Evolutionary conservation across 345 rosid genomes (phyloP), one percentile per base, ranked within the genome.

Genomic region (Boechera divaricarpa): DNA sequence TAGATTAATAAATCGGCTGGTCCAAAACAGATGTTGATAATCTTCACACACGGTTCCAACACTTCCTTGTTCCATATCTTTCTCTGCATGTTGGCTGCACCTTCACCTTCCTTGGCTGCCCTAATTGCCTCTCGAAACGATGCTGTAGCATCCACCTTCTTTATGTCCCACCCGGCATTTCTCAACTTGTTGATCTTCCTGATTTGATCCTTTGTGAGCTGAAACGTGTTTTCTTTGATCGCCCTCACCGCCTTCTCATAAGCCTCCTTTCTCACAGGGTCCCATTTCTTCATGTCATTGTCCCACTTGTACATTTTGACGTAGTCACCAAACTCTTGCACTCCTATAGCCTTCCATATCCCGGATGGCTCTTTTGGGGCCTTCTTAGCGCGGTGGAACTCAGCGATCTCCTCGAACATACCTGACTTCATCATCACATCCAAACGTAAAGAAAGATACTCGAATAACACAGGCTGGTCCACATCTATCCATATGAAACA

Each of bases 331-430:
- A 92, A 79, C 62, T 90, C 97, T 0, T 88, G 97, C 3, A 90
- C 83, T 21, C 97, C 93, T 33, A 92, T 87, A 6, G 96, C 86
- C 49, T 69, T 86, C 78, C 90, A 72, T 31, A 90, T 77, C 44
- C 93, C 92, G 26, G 16, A 12, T 16, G 63, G 70, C 9, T 54
- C 74, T 10, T 45, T 12, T 49, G 85, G 85, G 0, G 85, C 74
- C 51, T 58, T 57, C 1, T 53, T 12, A 21, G 86, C 77, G 45
- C 86, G 79, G 3, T 83, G 86, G 10, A 83, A 59, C 12, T 77
- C 77, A 70, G 90, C 81, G 2, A 84, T 88, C 57, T 92, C 95
- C 4, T 88, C 86, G 0, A 90, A 77, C 85, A 92, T 80, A 5
- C 97, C 97, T 12, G 59, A 74, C 13, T 67, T 52, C 0, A 88